These are phyloP conservation scores for Rutstroemia sydowiana DNA, from an alignment of 2,329 filamentous ascomycete species.

Conservation along the genomic window DNA sequence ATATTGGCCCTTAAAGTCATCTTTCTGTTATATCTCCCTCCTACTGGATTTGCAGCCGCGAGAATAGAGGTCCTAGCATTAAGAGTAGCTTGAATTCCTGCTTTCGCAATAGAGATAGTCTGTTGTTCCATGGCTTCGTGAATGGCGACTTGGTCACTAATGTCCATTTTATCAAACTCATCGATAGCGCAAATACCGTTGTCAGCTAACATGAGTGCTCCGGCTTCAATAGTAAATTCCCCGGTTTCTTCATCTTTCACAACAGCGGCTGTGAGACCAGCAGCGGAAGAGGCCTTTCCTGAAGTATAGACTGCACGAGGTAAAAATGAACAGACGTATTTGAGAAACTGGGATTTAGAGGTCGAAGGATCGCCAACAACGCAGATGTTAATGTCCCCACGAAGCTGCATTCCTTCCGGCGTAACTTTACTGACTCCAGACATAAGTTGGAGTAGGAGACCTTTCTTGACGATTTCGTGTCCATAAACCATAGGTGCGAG, in stretches of 20 bases:
- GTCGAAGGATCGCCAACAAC: slow-evolving; percentile 96
- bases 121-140: slow-evolving; percentile 99
- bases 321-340: slow-evolving; percentile 96
- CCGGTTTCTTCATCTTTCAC: slow-evolving; percentile 98
- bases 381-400: slow-evolving; percentile 98
- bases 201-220: slow-evolving; percentile 93
- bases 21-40: slow-evolving; percentile 95
- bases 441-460: slow-evolving; percentile 86
- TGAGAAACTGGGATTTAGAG: slow-evolving; percentile 95
- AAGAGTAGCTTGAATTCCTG: slow-evolving; percentile 93
- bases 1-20: slow-evolving; percentile 88
- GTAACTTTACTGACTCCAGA: slow-evolving; percentile 92
- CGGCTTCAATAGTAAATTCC: slow-evolving; percentile 97
- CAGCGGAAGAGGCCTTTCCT: slow-evolving; percentile 93
- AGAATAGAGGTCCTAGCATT: slow-evolving; percentile 95
- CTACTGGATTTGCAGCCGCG: slow-evolving; percentile 91
- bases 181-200: slow-evolving; percentile 98
- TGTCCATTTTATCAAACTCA: slow-evolving; percentile 99
- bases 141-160: slow-evolving; percentile 93
- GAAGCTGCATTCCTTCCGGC: slow-evolving; percentile 86
- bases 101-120: slow-evolving; percentile 97
- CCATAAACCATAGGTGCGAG: slow-evolving; percentile 96
- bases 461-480: slow-evolving; percentile 96
- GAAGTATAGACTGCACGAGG: slow-evolving; percentile 96
- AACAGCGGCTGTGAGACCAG: slow-evolving; percentile 93